Percentiles rank a stretch among this genome's conserved stretches.
Conservation (phyloP, 441 rosid genomes). For the Erodium moschatum region DNA sequence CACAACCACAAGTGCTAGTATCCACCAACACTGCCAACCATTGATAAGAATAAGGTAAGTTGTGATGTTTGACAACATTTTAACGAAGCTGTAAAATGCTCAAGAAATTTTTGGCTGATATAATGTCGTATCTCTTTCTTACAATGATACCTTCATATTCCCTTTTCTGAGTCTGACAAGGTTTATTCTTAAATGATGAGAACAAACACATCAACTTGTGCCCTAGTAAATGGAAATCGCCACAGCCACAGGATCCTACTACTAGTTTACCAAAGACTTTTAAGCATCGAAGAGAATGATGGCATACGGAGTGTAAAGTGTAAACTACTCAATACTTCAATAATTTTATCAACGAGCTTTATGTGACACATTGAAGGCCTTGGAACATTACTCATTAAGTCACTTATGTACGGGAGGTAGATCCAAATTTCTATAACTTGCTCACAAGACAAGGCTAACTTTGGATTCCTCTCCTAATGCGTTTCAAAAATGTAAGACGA, state of each 20-base stretch:
- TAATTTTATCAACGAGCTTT: not conserved
- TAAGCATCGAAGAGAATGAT: not conserved
- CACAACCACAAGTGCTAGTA: constrained; percentile 41
- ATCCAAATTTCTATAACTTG: not conserved
- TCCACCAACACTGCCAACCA: constrained; percentile 66
- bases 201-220: not conserved
- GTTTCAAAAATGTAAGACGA: not conserved
- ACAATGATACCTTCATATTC: not conserved
- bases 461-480: not conserved
- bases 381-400: not conserved
- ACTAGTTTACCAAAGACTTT: not conserved
- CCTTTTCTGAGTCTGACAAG: not conserved
- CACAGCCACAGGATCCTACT: not conserved
- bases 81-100: not conserved
- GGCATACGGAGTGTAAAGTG: not conserved
- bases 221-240: too few species aligned
- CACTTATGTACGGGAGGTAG: not conserved
- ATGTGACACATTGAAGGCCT: not conserved
- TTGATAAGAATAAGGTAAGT: not conserved
- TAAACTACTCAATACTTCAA: not conserved
- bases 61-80: not conserved
- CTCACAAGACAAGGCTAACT: constrained; percentile 1
- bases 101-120: not conserved
- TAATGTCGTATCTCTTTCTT: not conserved
- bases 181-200: not conserved